These are phyloP conservation scores for Endoconidiophora polonica DNA, from an alignment of 2,329 filamentous ascomycete species.

Conservation along the genomic window DNA sequence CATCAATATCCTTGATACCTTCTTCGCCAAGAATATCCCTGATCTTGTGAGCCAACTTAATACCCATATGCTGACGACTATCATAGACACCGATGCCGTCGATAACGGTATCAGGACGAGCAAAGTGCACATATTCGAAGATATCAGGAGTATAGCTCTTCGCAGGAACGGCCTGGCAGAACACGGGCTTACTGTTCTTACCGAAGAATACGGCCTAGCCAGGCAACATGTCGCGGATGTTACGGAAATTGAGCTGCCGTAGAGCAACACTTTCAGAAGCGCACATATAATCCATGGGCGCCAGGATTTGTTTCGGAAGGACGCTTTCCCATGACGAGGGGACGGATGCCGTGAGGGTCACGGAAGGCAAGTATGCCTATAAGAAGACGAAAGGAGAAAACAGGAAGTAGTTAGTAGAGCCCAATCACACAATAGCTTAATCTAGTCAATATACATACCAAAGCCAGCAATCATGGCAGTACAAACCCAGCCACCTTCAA, in stretches of 20 bases:
- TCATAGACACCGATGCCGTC: slow-evolving; percentile 79
- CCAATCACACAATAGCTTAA: too few relatives aligned
- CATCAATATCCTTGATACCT: slow-evolving; percentile 59
- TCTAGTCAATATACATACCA: slow-evolving; percentile 25
- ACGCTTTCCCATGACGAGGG: slow-evolving; percentile 61
- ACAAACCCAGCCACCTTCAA: slow-evolving; percentile 62
- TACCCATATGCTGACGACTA: slow-evolving; percentile 74
- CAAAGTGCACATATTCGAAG: slow-evolving; percentile 80
- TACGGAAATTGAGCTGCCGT: slow-evolving; percentile 59
- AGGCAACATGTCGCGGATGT: slow-evolving; percentile 62
- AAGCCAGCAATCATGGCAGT: slow-evolving; percentile 71
- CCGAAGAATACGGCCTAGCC: slow-evolving; percentile 75
- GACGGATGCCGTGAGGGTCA: slow-evolving; percentile 52
- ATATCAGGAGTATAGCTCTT: slow-evolving; percentile 59
- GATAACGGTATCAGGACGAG: slow-evolving; percentile 64
- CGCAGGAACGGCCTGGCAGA: slow-evolving; percentile 54
- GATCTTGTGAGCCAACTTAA: slow-evolving; percentile 60
- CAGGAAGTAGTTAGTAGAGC: neutral
- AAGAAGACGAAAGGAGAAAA: neutral
- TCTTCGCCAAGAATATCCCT: slow-evolving; percentile 49
- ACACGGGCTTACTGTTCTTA: slow-evolving; percentile 58
- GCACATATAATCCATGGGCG: slow-evolving; percentile 69
- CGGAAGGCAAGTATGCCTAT: slow-evolving; percentile 7
- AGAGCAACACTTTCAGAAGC: slow-evolving; percentile 79
- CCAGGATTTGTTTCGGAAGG: slow-evolving; percentile 44